phyloP scores from a whole-genome alignment of 306 rosid genomes.

The Cercis canadensis region DNA sequence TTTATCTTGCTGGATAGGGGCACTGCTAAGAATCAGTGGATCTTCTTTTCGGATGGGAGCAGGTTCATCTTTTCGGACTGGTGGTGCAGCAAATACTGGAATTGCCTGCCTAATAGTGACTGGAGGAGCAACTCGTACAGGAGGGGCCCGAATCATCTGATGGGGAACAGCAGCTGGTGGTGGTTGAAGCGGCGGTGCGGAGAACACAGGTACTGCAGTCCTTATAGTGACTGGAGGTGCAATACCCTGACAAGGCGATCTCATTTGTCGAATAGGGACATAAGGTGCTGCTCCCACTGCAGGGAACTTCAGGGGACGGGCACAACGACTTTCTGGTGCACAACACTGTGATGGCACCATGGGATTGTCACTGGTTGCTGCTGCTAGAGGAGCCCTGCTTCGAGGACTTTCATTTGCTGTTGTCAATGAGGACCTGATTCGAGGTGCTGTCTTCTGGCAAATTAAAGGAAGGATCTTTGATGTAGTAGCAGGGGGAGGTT shows the following conservation, averaged over 20 bases:
- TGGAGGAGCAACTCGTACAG: constrained; percentile 70
- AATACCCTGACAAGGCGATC: constrained; percentile 78
- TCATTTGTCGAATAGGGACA: constrained; percentile 81
- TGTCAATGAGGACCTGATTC: constrained; percentile 44
- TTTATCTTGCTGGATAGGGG: constrained; percentile 39
- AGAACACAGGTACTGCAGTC: constrained; percentile 82
- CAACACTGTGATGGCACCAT: constrained; percentile 38
- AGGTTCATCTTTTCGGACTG: constrained; percentile 58
- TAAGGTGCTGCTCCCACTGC: constrained; percentile 86
- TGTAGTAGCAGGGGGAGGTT: constrained; percentile 65
- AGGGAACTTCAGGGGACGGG: constrained; percentile 67
- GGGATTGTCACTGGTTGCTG: constrained; percentile 45
- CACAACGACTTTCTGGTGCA: constrained; percentile 58
- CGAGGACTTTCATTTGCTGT: constrained; percentile 39
- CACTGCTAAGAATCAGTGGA: constrained; percentile 13
- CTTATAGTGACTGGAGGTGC: constrained; percentile 94
- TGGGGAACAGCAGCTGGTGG: constrained; percentile 56
- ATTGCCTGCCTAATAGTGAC: constrained; percentile 80
- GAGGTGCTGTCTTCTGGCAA: constrained; percentile 65
- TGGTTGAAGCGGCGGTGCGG: constrained; percentile 79
- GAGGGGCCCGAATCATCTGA: constrained; percentile 56
- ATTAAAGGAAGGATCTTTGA: constrained; percentile 94
- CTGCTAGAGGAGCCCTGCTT: constrained; percentile 45
- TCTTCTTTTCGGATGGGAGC: constrained; percentile 45
- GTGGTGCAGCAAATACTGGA: constrained; percentile 82